phyloP scores from a whole-genome alignment of 441 rosid genomes.

The Viola pubescens region DNA sequence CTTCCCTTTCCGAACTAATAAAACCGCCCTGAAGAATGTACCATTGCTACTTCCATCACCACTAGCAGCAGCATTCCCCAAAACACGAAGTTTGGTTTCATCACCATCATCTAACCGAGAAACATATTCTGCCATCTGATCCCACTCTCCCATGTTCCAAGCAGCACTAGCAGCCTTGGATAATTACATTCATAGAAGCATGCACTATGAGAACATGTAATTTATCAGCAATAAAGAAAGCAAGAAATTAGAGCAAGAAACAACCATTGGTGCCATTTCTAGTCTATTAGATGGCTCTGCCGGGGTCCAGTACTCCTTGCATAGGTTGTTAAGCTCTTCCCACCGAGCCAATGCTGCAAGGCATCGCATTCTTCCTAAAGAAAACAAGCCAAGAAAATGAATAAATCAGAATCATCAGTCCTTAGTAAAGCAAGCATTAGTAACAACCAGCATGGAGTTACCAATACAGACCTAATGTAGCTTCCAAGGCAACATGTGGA shows the following conservation, averaged over 20 bases:
- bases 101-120: conserved; percentile 97
- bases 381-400: neutral
- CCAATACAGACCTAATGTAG: conserved; percentile 68
- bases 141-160: conserved; percentile 99
- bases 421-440: conserved; percentile 12
- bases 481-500: conserved; percentile 81
- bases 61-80: conserved; percentile 84
- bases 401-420: neutral
- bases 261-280: conserved; percentile 99
- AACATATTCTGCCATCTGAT: conserved; percentile 99
- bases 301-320: conserved; percentile 98
- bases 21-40: conserved; percentile 95
- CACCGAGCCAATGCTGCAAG: conserved; percentile 99
- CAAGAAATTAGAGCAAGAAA: conserved; percentile 20
- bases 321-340: conserved; percentile 95
- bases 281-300: conserved; percentile 97
- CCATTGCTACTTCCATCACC: conserved; percentile 99
- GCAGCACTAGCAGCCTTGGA: conserved; percentile 96
- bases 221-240: conserved; percentile 10
- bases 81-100: conserved; percentile 82
- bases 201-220: conserved; percentile 6
- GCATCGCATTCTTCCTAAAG: conserved; percentile 92
- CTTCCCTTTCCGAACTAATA: conserved; percentile 81
- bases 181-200: conserved; percentile 25
- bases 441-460: neutral